phyloP scores from a whole-genome alignment of 148 eudicot species.

The Rhododendron simsii region DNA sequence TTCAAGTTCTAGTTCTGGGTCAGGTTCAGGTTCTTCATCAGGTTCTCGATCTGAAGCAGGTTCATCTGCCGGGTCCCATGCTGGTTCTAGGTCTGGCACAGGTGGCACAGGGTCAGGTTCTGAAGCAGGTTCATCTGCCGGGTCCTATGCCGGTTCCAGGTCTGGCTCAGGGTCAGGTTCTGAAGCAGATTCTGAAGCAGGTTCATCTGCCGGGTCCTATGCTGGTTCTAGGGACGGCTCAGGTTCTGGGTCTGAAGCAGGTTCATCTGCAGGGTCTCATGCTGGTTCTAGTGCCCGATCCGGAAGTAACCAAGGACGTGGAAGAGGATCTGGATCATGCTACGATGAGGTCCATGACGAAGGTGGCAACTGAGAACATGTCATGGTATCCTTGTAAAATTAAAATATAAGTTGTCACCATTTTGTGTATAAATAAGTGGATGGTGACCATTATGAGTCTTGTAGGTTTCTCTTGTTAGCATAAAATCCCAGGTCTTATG shows the following conservation, averaged over 20 bases:
- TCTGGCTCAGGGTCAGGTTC: background rate
- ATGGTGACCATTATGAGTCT: background rate
- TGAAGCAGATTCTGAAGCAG: background rate
- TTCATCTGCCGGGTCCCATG: background rate
- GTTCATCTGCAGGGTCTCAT: background rate
- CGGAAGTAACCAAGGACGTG: background rate
- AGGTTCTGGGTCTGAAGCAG: background rate
- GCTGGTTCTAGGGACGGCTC: background rate
- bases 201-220: background rate
- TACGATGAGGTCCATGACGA: background rate
- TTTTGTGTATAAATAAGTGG: background rate
- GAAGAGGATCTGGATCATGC: background rate
- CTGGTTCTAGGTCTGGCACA: background rate
- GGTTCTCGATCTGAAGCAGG: conserved; percentile 4
- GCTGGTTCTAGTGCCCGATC: background rate
- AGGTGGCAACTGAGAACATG: background rate
- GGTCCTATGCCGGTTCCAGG: background rate
- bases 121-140: background rate
- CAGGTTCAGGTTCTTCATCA: conserved; percentile 2
- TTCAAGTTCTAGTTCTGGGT: conserved; percentile 23
- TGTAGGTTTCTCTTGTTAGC: background rate
- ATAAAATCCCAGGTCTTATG: background rate
- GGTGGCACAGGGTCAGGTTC: background rate
- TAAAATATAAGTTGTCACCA: background rate
- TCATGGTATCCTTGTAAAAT: background rate